A percentile compares a stretch with the other conserved stretches of the same genome.
phyloP scores from a whole-genome alignment of 768 basidiomycete genomes.

The Lentinula guzmanii region DNA sequence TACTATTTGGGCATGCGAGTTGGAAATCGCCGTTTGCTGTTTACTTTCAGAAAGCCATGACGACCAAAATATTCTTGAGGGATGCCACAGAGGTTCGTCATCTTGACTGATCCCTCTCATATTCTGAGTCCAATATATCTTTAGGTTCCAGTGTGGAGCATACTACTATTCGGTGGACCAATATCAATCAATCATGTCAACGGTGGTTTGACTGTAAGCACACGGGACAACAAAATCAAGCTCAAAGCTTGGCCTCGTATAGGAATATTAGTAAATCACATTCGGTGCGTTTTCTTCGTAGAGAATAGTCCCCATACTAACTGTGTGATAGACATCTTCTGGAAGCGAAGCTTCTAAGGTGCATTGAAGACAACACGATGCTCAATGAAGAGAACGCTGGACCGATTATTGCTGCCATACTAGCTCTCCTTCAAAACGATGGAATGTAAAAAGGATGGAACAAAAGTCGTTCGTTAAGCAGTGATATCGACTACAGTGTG shows the following conservation, averaged over 20 bases:
- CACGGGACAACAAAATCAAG: slow-evolving; percentile 47
- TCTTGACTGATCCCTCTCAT: background rate
- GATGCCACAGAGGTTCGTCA: slow-evolving; percentile 79
- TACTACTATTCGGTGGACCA: slow-evolving; percentile 79
- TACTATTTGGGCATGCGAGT: slow-evolving; percentile 63
- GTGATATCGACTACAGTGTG: too few relatives aligned
- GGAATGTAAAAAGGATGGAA: slow-evolving; percentile 11
- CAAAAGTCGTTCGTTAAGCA: too few relatives aligned
- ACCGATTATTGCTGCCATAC: slow-evolving; percentile 31
- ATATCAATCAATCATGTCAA: slow-evolving; percentile 75
- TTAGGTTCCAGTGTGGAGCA: slow-evolving; percentile 82
- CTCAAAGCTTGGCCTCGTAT: slow-evolving; percentile 86
- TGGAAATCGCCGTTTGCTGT: slow-evolving; percentile 79
- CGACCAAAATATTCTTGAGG: slow-evolving; percentile 78
- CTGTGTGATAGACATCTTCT: slow-evolving; percentile 47
- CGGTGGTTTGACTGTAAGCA: slow-evolving; percentile 66
- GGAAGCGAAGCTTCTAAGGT: slow-evolving; percentile 52
- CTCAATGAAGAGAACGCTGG: slow-evolving; percentile 35
- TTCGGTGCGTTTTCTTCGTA: slow-evolving; percentile 44
- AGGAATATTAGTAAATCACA: slow-evolving; percentile 81
- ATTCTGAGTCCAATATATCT: background rate
- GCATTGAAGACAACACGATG: slow-evolving; percentile 46
- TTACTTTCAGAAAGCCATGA: slow-evolving; percentile 80
- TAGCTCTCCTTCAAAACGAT: slow-evolving; percentile 17
- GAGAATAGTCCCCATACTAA: background rate